Percentiles rank a stretch among this genome's conserved stretches.
phyloP scores from a whole-genome alignment of 75 land plant species.

The Larix kaempferi region DNA sequence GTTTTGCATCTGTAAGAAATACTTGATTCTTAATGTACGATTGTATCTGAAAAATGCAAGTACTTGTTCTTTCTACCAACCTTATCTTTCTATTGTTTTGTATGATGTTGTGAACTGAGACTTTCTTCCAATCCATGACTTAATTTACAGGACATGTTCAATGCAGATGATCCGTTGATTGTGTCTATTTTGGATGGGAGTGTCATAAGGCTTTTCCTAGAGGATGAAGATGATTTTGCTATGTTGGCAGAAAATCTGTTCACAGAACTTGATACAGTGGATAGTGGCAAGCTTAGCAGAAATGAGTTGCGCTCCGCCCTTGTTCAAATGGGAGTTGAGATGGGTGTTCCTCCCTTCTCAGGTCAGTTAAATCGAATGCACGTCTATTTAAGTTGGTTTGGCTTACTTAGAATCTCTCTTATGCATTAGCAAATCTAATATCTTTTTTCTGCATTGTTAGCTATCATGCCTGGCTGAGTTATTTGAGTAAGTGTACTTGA shows the following conservation, averaged over 20 bases:
- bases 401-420: background rate
- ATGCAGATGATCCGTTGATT: constrained; percentile 70
- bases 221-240: constrained; percentile 91
- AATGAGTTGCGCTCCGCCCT: constrained; percentile 58
- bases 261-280: constrained; percentile 67
- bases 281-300: constrained; percentile 69
- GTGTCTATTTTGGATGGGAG: constrained; percentile 67
- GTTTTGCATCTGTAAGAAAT: background rate
- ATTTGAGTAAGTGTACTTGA: background rate
- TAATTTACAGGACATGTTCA: constrained; percentile 12
- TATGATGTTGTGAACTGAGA: constrained; percentile 8
- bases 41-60: background rate
- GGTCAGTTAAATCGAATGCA: constrained; percentile 30
- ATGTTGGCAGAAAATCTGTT: constrained; percentile 84
- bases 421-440: background rate
- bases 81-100: background rate
- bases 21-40: background rate
- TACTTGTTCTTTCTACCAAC: background rate
- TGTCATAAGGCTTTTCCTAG: constrained; percentile 40
- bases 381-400: background rate
- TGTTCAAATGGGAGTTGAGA: constrained; percentile 58
- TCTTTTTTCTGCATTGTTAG: background rate
- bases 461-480: background rate
- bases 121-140: constrained; percentile 10
- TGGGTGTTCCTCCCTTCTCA: constrained; percentile 75